phyloP scores from a whole-genome alignment of 768 basidiomycete species.

The Suillus variegatus region DNA sequence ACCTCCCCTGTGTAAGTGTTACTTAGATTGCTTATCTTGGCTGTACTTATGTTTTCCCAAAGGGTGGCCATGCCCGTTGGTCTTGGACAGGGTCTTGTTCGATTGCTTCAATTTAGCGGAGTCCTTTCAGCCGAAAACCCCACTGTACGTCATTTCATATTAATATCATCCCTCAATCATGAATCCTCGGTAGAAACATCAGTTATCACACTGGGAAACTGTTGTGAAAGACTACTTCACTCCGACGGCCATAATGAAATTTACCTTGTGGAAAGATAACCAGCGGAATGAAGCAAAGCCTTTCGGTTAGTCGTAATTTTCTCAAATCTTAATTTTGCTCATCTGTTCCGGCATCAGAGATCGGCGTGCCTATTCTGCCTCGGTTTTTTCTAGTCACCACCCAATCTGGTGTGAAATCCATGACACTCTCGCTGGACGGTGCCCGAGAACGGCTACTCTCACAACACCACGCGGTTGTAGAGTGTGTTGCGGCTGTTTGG shows the following conservation, averaged over 20 bases:
- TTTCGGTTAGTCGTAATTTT: slow-evolving; percentile 53
- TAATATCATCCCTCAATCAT: slow-evolving; percentile 10
- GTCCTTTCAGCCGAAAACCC: slow-evolving; percentile 56
- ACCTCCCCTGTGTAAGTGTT: slow-evolving; percentile 34
- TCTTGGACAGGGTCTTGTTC: slow-evolving; percentile 62
- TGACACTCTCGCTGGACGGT: slow-evolving; percentile 78
- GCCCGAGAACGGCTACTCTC: slow-evolving; percentile 68
- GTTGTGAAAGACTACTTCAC: slow-evolving; percentile 72
- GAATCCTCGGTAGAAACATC: slow-evolving; percentile 48
- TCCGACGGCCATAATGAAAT: slow-evolving; percentile 68
- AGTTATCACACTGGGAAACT: slow-evolving; percentile 66
- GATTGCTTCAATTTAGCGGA: slow-evolving; percentile 72
- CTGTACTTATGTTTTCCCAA: slow-evolving; percentile 8
- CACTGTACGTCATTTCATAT: slow-evolving; percentile 38
- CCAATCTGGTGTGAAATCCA: slow-evolving; percentile 82
- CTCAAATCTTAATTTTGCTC: slow-evolving; percentile 12
- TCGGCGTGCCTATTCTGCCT: slow-evolving; percentile 75
- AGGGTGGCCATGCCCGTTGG: slow-evolving; percentile 42
- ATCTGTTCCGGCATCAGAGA: slow-evolving; percentile 49
- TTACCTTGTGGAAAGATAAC: slow-evolving; percentile 89
- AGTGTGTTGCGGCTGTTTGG: slow-evolving; percentile 76
- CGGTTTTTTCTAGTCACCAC: slow-evolving; percentile 85
- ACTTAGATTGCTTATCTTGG: neutral
- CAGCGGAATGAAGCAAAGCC: slow-evolving; percentile 77
- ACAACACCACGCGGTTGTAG: slow-evolving; percentile 52